Base-by-base conservation (phyloP, 495 filamentous ascomycete species). In the Hypoxylon subgilvum region DNA sequence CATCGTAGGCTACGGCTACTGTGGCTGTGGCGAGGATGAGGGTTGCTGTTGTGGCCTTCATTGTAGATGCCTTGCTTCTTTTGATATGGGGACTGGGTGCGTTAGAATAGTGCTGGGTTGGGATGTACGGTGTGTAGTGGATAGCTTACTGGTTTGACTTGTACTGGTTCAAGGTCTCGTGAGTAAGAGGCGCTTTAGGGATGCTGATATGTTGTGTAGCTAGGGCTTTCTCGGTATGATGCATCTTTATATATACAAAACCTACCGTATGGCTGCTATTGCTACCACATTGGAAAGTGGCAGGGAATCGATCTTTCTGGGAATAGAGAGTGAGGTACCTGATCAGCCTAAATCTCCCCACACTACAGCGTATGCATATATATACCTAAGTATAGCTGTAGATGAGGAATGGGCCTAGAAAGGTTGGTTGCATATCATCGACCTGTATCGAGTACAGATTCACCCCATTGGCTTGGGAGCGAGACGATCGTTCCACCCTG, bases 311-410 rank as follows among this genome's bases (percentile, higher is more conserved):
- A n/a, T n/a, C n/a, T n/a, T n/a, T n/a, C n/a, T n/a, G n/a, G n/a
- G n/a, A n/a, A n/a, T n/a, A n/a, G n/a, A n/a, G n/a, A n/a, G n/a
- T n/a, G n/a, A 3, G 23, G 23, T 27, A 27, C 8, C 23, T 27
- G 34, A 36, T 14, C 34, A 36, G 34, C 34, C 34, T 36, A 36
- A 36, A 36, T 36, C 34, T 36, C 34, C 34, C 34, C n/a, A 36
- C 34, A 36, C 34, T 13, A 36, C 6, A 4, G 12, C 16, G 2
- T 39, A 19, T 8, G 16, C 16, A 39, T 2, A 19, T 39, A 8
- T 8, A 27, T 27, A 27, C 23, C 16, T 6, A 17, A 39, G 3
- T 1, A 39, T 7, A 39, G 17, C 19, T 21, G 6, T 19, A 39
- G 36, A 21, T 17, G 17, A 17, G 36, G n/a, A n/a, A n/a, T n/a